These are phyloP conservation scores for Talinum fruticosum DNA, from an alignment of 148 eudicot species.

Conservation along the genomic window DNA sequence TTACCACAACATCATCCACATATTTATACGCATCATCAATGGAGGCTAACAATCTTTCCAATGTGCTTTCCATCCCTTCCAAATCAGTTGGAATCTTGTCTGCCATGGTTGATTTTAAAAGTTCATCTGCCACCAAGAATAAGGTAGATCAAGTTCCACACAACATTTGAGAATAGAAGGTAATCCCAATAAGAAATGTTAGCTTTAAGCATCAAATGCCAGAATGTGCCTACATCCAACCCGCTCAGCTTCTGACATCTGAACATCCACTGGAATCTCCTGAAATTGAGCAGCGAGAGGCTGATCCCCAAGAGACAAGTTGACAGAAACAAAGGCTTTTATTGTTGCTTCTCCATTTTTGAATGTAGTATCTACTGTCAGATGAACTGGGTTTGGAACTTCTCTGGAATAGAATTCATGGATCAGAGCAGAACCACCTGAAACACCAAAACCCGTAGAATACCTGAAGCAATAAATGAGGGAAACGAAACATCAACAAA, in stretches of 20 bases:
- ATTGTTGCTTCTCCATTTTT: conserved; percentile 64
- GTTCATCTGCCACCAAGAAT: conserved; percentile 52
- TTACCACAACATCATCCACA: conserved; percentile 95
- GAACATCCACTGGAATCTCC: conserved; percentile 78
- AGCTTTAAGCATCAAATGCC: background rate
- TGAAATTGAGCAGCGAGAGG: conserved; percentile 90
- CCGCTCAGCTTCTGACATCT: conserved; percentile 87
- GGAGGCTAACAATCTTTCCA: conserved; percentile 61
- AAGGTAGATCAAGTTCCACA: conserved; percentile 12
- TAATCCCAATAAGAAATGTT: background rate
- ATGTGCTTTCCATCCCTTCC: conserved; percentile 89
- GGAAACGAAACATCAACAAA: background rate
- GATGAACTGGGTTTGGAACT: conserved; percentile 70
- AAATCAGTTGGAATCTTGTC: conserved; percentile 90
- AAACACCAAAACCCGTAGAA: conserved; percentile 88
- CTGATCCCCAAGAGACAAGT: conserved; percentile 80
- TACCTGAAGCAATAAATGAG: conserved; percentile 45
- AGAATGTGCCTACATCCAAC: conserved; percentile 71
- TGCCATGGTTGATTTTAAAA: conserved; percentile 68
- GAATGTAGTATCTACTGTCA: conserved; percentile 80
- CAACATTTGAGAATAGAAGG: background rate
- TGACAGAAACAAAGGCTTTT: conserved; percentile 72
- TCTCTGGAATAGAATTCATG: conserved; percentile 91
- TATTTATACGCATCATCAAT: conserved; percentile 82
- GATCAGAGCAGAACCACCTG: conserved; percentile 79